Evolutionary conservation across 306 rosid species (phyloP).

Genomic region (Medicago ruthenica): DNA sequence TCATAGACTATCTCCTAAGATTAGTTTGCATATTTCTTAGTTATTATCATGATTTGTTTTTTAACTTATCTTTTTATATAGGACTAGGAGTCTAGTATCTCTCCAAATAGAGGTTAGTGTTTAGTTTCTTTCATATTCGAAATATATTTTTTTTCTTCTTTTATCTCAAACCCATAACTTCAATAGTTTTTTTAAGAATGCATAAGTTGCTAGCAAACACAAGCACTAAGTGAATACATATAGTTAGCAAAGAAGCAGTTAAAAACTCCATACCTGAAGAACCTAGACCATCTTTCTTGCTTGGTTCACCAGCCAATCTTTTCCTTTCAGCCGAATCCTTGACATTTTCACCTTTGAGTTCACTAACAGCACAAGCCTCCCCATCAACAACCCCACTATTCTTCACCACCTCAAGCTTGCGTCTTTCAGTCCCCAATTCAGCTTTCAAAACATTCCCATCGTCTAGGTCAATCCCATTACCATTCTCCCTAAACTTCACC

Average conservation of each 20-base stretch:
- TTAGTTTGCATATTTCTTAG: neutral
- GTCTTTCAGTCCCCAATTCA: neutral
- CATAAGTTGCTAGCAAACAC: neutral
- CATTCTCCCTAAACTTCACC: neutral
- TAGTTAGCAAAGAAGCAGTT: neutral
- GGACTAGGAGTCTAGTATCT: neutral
- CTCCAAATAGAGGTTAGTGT: neutral
- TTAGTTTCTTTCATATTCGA: neutral
- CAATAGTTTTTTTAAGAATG: neutral
- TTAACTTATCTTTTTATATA: neutral
- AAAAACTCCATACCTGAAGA: slow-evolving; percentile 41
- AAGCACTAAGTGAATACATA: neutral
- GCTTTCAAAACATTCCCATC: neutral
- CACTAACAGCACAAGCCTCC: neutral
- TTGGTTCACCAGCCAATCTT: neutral
- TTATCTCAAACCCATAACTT: neutral
- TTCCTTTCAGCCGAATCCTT: neutral
- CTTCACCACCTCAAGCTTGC: neutral
- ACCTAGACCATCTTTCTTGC: neutral
- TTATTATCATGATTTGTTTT: neutral
- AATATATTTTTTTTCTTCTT: neutral
- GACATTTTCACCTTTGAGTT: slow-evolving; percentile 4
- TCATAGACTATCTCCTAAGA: neutral
- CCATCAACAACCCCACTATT: neutral
- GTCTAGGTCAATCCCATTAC: too few relatives aligned